phyloP scores from a whole-genome alignment of 1,284 basidiomycete genomes.

The Meira miltonrushii region DNA sequence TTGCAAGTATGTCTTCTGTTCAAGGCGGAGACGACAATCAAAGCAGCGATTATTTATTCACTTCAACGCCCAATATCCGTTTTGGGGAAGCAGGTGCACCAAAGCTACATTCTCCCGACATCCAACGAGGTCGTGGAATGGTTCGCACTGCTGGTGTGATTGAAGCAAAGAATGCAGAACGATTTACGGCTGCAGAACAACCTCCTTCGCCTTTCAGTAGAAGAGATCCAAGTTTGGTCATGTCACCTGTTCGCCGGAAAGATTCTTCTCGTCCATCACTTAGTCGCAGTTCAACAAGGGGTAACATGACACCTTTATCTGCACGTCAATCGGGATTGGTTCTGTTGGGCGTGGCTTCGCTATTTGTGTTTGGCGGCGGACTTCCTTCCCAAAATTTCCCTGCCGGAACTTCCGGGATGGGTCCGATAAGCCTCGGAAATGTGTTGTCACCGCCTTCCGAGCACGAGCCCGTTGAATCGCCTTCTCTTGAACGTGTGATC shows the following conservation, averaged over 20 bases:
- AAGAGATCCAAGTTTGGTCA: no score
- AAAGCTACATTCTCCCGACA: not conserved
- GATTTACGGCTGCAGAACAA: no score
- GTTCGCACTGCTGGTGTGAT: not conserved
- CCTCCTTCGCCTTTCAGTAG: no score
- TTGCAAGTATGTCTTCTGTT: no score
- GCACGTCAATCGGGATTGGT: not conserved
- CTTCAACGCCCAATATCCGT: not conserved
- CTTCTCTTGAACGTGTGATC: constrained; percentile 21
- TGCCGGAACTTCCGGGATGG: not conserved
- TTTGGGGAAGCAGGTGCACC: not conserved
- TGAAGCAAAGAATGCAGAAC: not conserved
- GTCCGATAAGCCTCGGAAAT: not conserved
- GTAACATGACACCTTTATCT: not conserved
- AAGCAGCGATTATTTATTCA: not conserved
- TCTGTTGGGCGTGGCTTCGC: not conserved
- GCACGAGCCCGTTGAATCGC: not conserved
- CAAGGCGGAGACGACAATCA: no score
- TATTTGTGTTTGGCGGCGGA: not conserved
- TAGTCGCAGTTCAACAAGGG: not conserved
- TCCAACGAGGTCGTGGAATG: constrained; percentile 3
- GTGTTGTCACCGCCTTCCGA: not conserved
- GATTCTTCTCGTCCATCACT: not conserved
- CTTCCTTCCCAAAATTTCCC: not conserved
- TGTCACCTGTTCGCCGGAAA: not conserved